Evolutionary conservation across 2,329 filamentous ascomycete genomes (phyloP).

Genomic region (Chaetomium olivaceum): DNA sequence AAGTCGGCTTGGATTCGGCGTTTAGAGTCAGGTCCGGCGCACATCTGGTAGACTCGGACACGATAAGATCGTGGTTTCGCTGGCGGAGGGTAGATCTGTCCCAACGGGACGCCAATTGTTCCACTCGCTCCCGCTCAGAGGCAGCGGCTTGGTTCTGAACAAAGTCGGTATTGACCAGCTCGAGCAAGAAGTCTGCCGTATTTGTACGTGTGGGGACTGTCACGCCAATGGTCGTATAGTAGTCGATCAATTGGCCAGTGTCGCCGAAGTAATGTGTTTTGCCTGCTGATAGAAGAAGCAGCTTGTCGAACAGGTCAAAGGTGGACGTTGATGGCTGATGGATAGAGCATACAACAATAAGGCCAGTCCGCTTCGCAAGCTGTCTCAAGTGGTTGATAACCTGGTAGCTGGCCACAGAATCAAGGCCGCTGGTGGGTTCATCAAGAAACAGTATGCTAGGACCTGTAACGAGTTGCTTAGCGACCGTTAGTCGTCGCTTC

Average conservation of each 20-base stretch:
- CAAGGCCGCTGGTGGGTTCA: slow-evolving; percentile 4
- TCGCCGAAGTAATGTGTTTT: slow-evolving; percentile 4
- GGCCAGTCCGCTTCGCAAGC: slow-evolving; percentile 1
- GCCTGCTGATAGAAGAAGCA: slow-evolving; percentile 3
- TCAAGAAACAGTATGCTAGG: neutral
- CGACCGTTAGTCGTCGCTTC: slow-evolving; percentile 4
- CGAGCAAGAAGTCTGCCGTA: slow-evolving; percentile 2
- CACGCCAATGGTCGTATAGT: slow-evolving; percentile 7
- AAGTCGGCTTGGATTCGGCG: neutral
- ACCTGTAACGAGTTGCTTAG: slow-evolving; percentile 5
- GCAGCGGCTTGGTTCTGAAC: neutral
- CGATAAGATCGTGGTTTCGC: neutral
- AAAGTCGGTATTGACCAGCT: slow-evolving; percentile 9
- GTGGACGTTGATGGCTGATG: slow-evolving; percentile 6
- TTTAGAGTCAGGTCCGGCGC: neutral
- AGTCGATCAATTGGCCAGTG: neutral
- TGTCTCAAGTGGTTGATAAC: slow-evolving; percentile 1
- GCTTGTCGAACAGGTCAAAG: slow-evolving; percentile 2
- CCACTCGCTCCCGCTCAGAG: slow-evolving; percentile 2
- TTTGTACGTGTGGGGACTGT: neutral
- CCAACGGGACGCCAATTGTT: slow-evolving; percentile 4
- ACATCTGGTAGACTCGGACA: neutral
- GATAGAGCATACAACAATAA: slow-evolving; percentile 4
- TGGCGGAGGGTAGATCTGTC: neutral
- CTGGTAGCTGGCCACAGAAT: slow-evolving; percentile 5